A percentile compares a stretch with the other conserved stretches of the same genome.
These are phyloP conservation scores for Metschnikowia anglica DNA, from an alignment of 805 yeast species.

Conservation along the genomic window DNA sequence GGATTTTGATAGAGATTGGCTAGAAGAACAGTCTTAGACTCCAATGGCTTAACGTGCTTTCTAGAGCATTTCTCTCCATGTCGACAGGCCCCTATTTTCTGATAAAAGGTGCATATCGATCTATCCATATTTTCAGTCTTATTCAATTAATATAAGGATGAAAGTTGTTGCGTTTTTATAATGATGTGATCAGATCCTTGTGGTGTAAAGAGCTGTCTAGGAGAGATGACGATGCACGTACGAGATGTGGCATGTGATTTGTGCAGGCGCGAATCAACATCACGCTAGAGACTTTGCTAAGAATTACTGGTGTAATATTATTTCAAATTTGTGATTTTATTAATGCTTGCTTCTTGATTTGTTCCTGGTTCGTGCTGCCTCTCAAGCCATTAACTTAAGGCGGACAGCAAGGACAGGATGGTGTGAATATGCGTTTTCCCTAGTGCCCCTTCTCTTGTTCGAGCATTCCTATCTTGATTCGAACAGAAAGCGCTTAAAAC, in stretches of 20 bases:
- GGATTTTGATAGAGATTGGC: slow-evolving; percentile 68
- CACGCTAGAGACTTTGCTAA: not conserved
- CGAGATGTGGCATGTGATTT: not conserved
- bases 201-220: not conserved
- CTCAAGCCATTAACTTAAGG: slow-evolving; percentile 1
- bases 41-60: slow-evolving; percentile 63
- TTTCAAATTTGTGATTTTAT: too few species aligned
- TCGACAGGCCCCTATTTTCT: slow-evolving; percentile 87
- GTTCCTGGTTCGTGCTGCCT: not conserved
- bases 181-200: not conserved
- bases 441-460: not conserved
- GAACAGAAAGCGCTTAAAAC: not conserved
- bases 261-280: not conserved
- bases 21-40: slow-evolving; percentile 63
- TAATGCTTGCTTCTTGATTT: not conserved
- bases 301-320: not conserved
- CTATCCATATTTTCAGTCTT: slow-evolving; percentile 13
- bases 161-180: not conserved
- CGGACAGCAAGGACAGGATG: not conserved
- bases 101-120: slow-evolving; percentile 56
- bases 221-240: slow-evolving; percentile 1
- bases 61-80: slow-evolving; percentile 88
- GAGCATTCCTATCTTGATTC: not conserved
- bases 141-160: not conserved
- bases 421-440: not conserved